These are phyloP conservation scores for Cytospora leucostoma DNA, from an alignment of 2,329 filamentous ascomycete genomes.

Conservation along the genomic window DNA sequence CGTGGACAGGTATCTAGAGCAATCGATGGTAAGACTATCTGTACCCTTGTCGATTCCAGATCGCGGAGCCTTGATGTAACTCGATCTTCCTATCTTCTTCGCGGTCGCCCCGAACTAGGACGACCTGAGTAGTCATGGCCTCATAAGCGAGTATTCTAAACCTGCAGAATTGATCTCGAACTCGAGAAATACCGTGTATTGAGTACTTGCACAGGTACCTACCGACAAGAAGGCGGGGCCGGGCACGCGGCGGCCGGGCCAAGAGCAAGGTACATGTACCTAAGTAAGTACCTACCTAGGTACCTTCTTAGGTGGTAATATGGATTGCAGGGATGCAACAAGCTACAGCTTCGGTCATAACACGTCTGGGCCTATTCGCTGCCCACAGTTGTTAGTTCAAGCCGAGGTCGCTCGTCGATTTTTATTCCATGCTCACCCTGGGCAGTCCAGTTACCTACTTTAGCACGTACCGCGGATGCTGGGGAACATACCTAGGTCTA, in stretches of 20 bases:
- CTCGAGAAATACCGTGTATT: no score
- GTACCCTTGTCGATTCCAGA: not conserved
- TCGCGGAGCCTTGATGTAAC: not conserved
- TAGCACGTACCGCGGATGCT: not conserved
- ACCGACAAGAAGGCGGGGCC: no score
- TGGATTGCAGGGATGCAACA: not conserved
- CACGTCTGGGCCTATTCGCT: not conserved
- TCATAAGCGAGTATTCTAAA: no score
- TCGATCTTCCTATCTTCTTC: no score
- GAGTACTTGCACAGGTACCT: no score
- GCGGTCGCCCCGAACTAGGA: no score
- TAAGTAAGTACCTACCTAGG: not conserved
- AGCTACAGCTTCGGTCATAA: not conserved
- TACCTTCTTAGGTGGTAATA: not conserved
- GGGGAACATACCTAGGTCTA: no score
- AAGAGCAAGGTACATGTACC: not conserved
- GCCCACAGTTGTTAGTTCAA: not conserved
- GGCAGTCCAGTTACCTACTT: not conserved
- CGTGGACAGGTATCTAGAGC: not conserved
- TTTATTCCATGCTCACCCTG: not conserved
- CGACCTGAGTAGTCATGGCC: no score
- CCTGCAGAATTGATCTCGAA: no score
- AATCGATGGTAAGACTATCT: not conserved
- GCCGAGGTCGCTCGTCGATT: slow-evolving; percentile 1
- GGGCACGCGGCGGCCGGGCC: no score